These are phyloP conservation scores for Combretum micranthum DNA, from an alignment of 345 rosid genomes.

Conservation along the genomic window DNA sequence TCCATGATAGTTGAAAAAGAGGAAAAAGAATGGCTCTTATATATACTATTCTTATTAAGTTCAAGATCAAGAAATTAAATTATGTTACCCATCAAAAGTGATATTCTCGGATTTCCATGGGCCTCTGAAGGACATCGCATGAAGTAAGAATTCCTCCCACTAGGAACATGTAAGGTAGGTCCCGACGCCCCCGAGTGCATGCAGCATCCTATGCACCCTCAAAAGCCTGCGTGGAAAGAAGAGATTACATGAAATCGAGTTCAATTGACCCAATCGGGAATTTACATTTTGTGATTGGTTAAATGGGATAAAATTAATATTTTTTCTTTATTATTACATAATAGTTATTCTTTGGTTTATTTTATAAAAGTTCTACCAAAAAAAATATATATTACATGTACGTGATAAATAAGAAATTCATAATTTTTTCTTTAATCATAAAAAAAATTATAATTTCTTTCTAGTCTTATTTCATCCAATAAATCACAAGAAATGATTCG, in stretches of 20 bases:
- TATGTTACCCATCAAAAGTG: conserved; percentile 17
- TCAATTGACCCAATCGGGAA: no score
- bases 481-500: no score
- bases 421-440: no score
- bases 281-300: no score
- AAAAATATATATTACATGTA: no score
- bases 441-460: no score
- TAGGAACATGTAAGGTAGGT: conserved; percentile 23
- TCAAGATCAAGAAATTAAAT: not conserved
- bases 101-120: conserved; percentile 24
- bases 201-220: conserved; percentile 27
- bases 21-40: not conserved
- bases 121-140: conserved; percentile 29
- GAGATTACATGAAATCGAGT: not conserved
- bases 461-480: no score
- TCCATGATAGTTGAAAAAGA: not conserved
- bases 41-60: not conserved
- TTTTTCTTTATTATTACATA: no score
- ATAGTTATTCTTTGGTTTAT: no score
- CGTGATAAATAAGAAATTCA: no score
- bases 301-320: no score
- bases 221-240: conserved; percentile 22
- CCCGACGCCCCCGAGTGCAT: conserved; percentile 14
- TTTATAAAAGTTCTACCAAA: no score
- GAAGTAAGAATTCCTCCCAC: conserved; percentile 22